Evolutionary conservation across 2,329 filamentous ascomycete genomes (phyloP).

Genomic region (Scedosporium aurantiacum): DNA sequence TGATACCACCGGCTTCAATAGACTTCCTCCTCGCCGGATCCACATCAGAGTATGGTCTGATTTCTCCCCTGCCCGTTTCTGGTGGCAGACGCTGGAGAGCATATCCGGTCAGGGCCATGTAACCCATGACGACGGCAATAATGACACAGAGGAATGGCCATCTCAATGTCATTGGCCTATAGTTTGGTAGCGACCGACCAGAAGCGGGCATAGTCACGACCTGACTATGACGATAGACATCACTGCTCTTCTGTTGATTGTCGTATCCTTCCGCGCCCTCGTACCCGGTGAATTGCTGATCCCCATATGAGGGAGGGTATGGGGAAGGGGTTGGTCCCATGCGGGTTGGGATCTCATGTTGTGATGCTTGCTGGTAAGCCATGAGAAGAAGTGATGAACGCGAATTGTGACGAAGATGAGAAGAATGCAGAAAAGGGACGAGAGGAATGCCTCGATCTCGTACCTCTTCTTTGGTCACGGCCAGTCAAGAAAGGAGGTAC

Average conservation of each 20-base stretch:
- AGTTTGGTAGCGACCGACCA: not conserved
- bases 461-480: too few species aligned
- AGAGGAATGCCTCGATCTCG: not conserved
- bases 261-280: not conserved
- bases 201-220: not conserved
- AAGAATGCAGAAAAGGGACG: constrained; percentile 2
- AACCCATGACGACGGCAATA: not conserved
- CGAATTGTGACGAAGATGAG: too few species aligned
- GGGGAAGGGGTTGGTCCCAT: not conserved
- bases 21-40: not conserved
- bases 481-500: too few species aligned
- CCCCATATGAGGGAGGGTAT: not conserved
- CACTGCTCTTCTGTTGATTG: not conserved
- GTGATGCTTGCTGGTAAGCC: constrained; percentile 4
- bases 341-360: not conserved
- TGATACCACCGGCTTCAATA: not conserved
- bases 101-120: constrained; percentile 1
- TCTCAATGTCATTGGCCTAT: not conserved
- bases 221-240: not conserved
- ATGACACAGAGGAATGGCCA: constrained; percentile 1
- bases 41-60: not conserved
- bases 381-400: not conserved
- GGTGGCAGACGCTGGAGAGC: not conserved
- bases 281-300: not conserved
- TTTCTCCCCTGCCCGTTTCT: not conserved